phyloP scores from a whole-genome alignment of 768 basidiomycete species.

The Leucogyrophana mollusca region DNA sequence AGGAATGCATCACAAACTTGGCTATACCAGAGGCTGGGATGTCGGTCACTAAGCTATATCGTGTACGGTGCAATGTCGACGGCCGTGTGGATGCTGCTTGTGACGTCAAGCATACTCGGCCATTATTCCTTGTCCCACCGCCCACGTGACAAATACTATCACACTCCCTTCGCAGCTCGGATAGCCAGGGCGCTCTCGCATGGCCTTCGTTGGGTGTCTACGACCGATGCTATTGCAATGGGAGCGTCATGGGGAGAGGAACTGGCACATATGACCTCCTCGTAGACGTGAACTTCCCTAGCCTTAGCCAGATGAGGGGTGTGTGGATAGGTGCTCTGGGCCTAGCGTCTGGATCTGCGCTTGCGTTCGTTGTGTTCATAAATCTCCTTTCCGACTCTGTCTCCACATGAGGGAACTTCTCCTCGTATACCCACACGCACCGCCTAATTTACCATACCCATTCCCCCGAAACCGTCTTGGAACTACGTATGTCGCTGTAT shows the following conservation, averaged over 20 bases:
- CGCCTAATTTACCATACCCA: too few relatives aligned
- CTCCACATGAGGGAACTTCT: too few relatives aligned
- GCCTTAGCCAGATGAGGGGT: conserved; percentile 21
- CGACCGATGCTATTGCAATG: conserved; percentile 28
- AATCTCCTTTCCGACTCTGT: conserved; percentile 16
- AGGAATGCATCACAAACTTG: too few relatives aligned
- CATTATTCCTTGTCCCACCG: conserved; percentile 8
- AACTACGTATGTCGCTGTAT: too few relatives aligned
- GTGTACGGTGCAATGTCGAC: conserved; percentile 29
- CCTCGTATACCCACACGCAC: too few relatives aligned
- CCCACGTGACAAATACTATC: background rate
- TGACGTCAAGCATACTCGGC: conserved; percentile 26
- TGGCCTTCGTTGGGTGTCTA: conserved; percentile 21
- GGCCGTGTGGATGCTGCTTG: conserved; percentile 26
- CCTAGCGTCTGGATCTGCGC: conserved; percentile 23
- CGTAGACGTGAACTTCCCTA: conserved; percentile 4
- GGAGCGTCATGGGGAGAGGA: conserved; percentile 20
- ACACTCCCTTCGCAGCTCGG: background rate
- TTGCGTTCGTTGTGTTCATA: conserved; percentile 25
- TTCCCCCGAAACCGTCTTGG: too few relatives aligned
- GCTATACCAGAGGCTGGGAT: conserved; percentile 27
- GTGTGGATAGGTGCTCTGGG: conserved; percentile 39
- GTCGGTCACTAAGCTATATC: conserved; percentile 31
- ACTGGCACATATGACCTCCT: background rate
- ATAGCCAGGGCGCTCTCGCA: conserved; percentile 9